These are phyloP conservation scores for Alternaria longipes DNA, from an alignment of 2,329 filamentous ascomycete genomes.

Conservation along the genomic window DNA sequence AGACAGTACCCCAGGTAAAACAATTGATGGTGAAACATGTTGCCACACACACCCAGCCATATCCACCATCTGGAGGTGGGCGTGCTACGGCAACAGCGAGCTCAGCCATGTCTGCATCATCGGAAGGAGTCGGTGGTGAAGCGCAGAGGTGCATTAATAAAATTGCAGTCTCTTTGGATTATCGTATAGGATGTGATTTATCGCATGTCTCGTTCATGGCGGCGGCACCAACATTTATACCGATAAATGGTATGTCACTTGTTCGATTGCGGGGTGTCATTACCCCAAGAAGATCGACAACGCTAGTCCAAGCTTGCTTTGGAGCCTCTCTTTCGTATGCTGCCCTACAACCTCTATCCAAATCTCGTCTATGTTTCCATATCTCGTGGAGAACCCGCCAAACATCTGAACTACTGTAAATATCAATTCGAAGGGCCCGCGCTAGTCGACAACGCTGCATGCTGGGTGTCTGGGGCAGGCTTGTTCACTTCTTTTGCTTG, in stretches of 20 bases:
- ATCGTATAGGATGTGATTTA: not conserved
- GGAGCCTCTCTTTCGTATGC: not conserved
- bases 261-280: not conserved
- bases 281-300: not conserved
- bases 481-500: conserved; percentile 20
- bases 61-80: conserved; percentile 23
- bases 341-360: not conserved
- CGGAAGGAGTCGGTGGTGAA: not conserved
- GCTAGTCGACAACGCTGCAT: not conserved
- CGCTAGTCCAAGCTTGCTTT: not conserved
- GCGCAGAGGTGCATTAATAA: not conserved
- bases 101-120: not conserved
- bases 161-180: not conserved
- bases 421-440: not conserved
- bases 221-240: not conserved
- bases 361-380: not conserved
- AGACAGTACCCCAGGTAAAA: conserved; percentile 30
- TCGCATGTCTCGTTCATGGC: not conserved
- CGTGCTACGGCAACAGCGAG: not conserved
- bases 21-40: conserved; percentile 19
- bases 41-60: conserved; percentile 29
- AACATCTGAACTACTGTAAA: not conserved
- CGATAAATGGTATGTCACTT: not conserved
- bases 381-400: no score
- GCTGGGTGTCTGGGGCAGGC: not conserved